Base-by-base conservation (phyloP, 495 filamentous ascomycete species). In the Chaetomidium leptoderma region DNA sequence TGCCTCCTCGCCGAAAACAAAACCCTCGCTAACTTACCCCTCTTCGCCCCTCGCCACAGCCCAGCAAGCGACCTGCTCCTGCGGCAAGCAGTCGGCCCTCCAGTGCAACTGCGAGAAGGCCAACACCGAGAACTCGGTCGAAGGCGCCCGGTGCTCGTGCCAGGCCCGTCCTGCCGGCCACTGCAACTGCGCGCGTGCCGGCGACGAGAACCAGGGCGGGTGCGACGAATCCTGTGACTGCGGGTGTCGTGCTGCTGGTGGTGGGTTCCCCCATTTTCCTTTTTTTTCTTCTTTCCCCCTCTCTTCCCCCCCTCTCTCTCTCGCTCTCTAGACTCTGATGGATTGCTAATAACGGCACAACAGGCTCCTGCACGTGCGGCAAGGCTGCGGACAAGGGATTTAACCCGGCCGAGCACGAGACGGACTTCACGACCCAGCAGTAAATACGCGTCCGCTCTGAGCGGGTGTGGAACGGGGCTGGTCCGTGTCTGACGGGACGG, bases 101-200 rank as follows among this genome's bases (percentile, higher is more conserved):
- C 79, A 89, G 68, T 97, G 92, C 80, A 85, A 76, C 54, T 97
- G 92, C 77, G 85, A 83, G 69, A 90, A 88, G 70, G 83, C 91
- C 8, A 60, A 78, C 3, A 70, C 78, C 4, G 92, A 97, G 81
- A 96, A 96, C 77, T 66, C 70, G 4, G 57, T 86, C 27, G 70
- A 74, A 4, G 90, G 89, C n/a, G 78, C 90, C 24, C 78, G 90
- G 52, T 96, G 91, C 80, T 91, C 88, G 24, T 96, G 91, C 76
- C 81, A 89, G 32, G 72, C 66, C 59, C 86, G 91, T 42, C 86
- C 88, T 16, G 87, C 84, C 67, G 88, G 89, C 58, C 71, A 86
- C 66, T 96, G 91, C 74, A 95, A 84, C 42, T 95, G 91, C 69
- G 86, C 90, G 55, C 83, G 89, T 55, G 78, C 89, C 5, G 66